Conservation (phyloP, 768 basidiomycete genomes). For the Tremella mesenterica region DNA sequence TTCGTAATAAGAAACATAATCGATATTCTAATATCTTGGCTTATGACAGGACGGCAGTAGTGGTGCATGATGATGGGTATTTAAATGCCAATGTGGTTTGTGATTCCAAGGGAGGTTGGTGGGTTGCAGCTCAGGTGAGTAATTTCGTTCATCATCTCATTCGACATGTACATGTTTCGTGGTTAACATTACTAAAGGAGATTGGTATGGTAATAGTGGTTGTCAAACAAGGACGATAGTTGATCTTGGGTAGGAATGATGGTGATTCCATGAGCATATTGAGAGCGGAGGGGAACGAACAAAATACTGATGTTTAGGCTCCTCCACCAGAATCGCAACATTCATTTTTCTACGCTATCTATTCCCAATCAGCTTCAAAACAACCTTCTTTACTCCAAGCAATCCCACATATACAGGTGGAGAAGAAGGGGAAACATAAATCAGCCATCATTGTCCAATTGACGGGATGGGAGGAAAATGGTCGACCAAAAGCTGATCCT, state of each 20-base stretch:
- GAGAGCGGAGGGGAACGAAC: background rate
- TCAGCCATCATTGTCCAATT: constrained; percentile 41
- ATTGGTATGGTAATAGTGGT: too few species aligned
- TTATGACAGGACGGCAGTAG: constrained; percentile 41
- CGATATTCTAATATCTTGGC: constrained; percentile 40
- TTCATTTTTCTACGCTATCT: constrained; percentile 34
- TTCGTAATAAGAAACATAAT: constrained; percentile 17
- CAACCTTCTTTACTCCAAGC: constrained; percentile 10
- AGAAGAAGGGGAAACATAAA: constrained; percentile 2
- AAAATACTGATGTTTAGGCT: constrained; percentile 23
- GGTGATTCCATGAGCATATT: too few species aligned
- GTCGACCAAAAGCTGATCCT: constrained; percentile 39
- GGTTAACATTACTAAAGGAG: too few species aligned
- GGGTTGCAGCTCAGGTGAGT: constrained; percentile 43
- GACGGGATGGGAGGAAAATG: constrained; percentile 38
- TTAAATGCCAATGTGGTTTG: constrained; percentile 43
- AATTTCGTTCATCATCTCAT: background rate
- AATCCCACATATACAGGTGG: background rate
- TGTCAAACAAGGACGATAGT: too few species aligned
- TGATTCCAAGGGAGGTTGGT: constrained; percentile 35
- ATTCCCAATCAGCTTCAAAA: constrained; percentile 19
- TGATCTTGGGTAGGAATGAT: too few species aligned
- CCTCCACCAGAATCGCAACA: constrained; percentile 35
- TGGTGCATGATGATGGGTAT: constrained; percentile 27
- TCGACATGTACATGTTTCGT: too few species aligned